phyloP scores from a whole-genome alignment of 2,329 filamentous ascomycete species.

The Tolypocladium capitatum region DNA sequence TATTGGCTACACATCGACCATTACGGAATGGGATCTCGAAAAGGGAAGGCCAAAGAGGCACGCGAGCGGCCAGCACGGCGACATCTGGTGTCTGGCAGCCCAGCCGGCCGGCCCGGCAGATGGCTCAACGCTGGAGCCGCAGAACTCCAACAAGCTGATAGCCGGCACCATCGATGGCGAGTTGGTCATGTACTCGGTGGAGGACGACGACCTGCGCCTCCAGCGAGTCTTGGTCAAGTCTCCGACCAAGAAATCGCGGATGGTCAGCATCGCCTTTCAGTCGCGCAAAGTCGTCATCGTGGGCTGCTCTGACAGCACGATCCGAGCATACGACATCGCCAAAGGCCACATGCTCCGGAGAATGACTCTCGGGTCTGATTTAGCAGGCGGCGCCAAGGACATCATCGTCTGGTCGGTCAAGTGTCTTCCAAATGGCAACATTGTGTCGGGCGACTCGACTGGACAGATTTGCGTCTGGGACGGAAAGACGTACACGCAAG shows the following conservation, averaged over 20 bases:
- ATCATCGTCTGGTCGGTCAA: slow-evolving; percentile 91
- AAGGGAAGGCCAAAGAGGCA: slow-evolving; percentile 66
- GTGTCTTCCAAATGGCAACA: slow-evolving; percentile 73
- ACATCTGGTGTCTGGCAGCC: slow-evolving; percentile 91
- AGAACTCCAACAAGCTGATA: slow-evolving; percentile 49
- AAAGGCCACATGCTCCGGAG: slow-evolving; percentile 63
- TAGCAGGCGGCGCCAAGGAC: slow-evolving; percentile 65
- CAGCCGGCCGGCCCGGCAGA: slow-evolving; percentile 44
- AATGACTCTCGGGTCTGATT: slow-evolving; percentile 75
- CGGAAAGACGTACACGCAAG: slow-evolving; percentile 78
- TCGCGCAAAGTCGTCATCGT: slow-evolving; percentile 70
- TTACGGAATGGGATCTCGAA: slow-evolving; percentile 90
- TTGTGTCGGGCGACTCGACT: slow-evolving; percentile 88
- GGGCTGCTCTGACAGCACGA: slow-evolving; percentile 93
- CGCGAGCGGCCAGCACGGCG: slow-evolving; percentile 83
- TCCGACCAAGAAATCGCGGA: slow-evolving; percentile 71
- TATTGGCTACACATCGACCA: slow-evolving; percentile 81
- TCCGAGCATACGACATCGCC: slow-evolving; percentile 77
- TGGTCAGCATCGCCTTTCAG: slow-evolving; percentile 85
- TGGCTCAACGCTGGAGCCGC: slow-evolving; percentile 15
- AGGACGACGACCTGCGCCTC: slow-evolving; percentile 71
- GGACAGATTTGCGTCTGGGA: slow-evolving; percentile 92
- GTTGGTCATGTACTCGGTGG: slow-evolving; percentile 74
- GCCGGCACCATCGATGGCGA: slow-evolving; percentile 85
- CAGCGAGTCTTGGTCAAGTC: slow-evolving; percentile 62